Base-by-base conservation (phyloP, 2,329 filamentous ascomycete species). In the Hymenoscyphus scutula region DNA sequence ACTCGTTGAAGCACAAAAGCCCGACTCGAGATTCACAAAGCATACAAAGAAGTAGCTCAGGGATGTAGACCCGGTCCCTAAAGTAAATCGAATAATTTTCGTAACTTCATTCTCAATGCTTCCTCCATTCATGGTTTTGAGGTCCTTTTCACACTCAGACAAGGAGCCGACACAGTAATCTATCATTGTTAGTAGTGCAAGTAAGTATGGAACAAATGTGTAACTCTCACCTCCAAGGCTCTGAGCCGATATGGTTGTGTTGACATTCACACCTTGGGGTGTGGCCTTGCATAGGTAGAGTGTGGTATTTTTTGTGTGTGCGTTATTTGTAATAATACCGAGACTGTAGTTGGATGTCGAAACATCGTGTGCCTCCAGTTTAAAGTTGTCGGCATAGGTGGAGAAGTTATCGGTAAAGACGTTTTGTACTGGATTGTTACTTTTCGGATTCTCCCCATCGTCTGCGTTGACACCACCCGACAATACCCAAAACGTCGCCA, bases 261-360 rank as follows among this genome's bases (percentile, higher is more conserved):
- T 56, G 25, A 8, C 3, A 19, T 2, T 19, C 3, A 11, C 6
- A 6, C 5, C 19, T 11, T 32, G 2, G 17, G 25, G 2, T 5
- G 51, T 56, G 17, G 27, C 38, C 32, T 56, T 17, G 48, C 5
- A 53, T 23, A 56, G 59, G 34, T 6, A 59, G 27, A 59, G 30
- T 13, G 25, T 59, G 27, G 32, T 56, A 15, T 25, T 56, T 15
- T 2, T 17, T 56, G 30, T 38, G 19, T 25, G 8, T 17, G 54
- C 32, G 27, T 37, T 15, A 10, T 3, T 10, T 5, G 19, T 38
- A 11, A 15, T 56, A 6, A 25, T 41, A n/a, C 25, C 29, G 32
- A 48, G n/a, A 25, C 3, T 34, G 32, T 19, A 34, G 29, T 2
- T 17, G 6, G 27, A n/a, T 19, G 53, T 19, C 27, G 27, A 6